phyloP scores from a whole-genome alignment of 73 alveolate species.

The Paramecium caudatum region DNA sequence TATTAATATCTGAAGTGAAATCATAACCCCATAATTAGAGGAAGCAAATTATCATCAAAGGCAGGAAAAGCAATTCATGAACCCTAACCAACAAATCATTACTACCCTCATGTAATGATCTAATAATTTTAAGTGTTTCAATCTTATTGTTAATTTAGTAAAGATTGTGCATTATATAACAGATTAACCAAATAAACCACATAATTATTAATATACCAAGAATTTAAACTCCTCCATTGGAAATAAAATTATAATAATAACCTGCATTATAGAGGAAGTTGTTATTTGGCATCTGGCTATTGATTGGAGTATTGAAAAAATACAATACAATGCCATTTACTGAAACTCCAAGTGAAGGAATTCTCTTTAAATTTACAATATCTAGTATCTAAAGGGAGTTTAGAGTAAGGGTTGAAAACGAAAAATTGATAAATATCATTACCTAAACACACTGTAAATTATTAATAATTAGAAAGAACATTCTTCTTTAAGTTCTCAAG shows the following conservation, averaged over 20 bases:
- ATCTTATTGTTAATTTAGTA: constrained; percentile 21
- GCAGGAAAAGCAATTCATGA: constrained; percentile 31
- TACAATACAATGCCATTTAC: background rate
- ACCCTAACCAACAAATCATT: constrained; percentile 28
- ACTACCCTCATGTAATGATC: constrained; percentile 37
- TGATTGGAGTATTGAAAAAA: constrained; percentile 22
- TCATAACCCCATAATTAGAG: constrained; percentile 50
- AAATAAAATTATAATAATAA: constrained; percentile 47
- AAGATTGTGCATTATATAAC: constrained; percentile 32
- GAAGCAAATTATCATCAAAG: background rate
- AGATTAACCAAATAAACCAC: constrained; percentile 17
- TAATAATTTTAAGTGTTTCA: constrained; percentile 14
- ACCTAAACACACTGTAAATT: background rate
- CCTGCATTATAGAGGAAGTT: constrained; percentile 27
- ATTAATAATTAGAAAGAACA: constrained; percentile 10
- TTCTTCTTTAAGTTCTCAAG: constrained; percentile 48
- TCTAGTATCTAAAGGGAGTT: background rate
- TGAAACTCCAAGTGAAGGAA: constrained; percentile 25
- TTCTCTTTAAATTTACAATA: constrained; percentile 5
- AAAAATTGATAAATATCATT: constrained; percentile 33
- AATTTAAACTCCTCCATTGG: constrained; percentile 31
- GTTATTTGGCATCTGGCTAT: background rate
- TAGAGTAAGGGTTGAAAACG: constrained; percentile 13
- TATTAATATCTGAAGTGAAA: constrained; percentile 26
- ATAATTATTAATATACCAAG: background rate